Evolutionary conservation across 768 basidiomycete genomes (phyloP).

Genomic region (Psilocybe subaeruginosa): DNA sequence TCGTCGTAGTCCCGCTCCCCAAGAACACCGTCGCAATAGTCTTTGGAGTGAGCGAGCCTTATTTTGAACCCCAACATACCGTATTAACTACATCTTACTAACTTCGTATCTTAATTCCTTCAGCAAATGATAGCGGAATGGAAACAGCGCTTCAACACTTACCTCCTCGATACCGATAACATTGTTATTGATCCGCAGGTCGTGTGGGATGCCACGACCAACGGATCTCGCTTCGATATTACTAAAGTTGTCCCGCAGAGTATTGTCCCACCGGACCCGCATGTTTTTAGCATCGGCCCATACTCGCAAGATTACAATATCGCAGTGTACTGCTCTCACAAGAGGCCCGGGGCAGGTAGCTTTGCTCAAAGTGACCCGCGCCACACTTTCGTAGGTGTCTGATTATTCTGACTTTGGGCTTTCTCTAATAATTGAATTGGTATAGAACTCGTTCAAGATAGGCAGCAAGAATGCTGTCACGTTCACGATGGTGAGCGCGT

Average conservation of each 20-base stretch:
- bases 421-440: neutral
- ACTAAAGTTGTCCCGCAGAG: neutral
- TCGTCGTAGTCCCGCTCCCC: conserved; percentile 9
- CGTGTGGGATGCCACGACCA: conserved; percentile 12
- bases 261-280: neutral
- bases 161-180: conserved; percentile 12
- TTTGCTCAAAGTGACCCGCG: conserved; percentile 8
- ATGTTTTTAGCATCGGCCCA: conserved; percentile 12
- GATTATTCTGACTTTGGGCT: neutral
- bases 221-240: conserved; percentile 7
- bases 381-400: conserved; percentile 6
- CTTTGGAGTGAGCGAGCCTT: conserved; percentile 10
- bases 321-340: conserved; percentile 11
- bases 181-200: conserved; percentile 12
- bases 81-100: too few species aligned
- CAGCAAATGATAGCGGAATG: conserved; percentile 12
- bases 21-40: conserved; percentile 8
- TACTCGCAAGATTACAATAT: conserved; percentile 8
- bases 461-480: conserved; percentile 10
- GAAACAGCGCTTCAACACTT: conserved; percentile 16
- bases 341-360: neutral
- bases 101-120: neutral
- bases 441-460: conserved; percentile 12
- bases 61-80: too few species aligned
- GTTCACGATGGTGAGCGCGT: conserved; percentile 12